Evolutionary conservation across 345 rosid species (phyloP), one percentile per base, ranked within the genome.

Genomic region (Cochlearia excelsa): DNA sequence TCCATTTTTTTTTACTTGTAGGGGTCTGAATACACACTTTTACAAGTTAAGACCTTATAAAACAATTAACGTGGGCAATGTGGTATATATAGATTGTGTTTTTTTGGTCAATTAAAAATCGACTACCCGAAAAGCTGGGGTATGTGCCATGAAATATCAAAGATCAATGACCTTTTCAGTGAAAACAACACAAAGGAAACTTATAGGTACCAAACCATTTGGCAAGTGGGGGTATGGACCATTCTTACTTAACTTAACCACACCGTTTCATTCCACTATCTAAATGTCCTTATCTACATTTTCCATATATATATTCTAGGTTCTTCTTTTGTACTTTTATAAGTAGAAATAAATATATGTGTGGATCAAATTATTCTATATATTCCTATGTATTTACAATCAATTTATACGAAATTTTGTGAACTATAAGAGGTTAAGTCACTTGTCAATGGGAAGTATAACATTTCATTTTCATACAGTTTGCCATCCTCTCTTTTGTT

Each of bases 381-480:
- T 4, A 11, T 55, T 34, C 2, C 4, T 5, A 40, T n/a, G n/a
- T 27, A 23, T 35, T 40, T 11, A 27, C 7, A 34, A 30, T 63
- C 16, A 42, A 16, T 16, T 16, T 43, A 16, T 29, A 5, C 8
- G 26, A 27, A 49, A 26, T 28, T 34, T 49, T 70, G 74, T 70
- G 74, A 50, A 50, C 0, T 8, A 43, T 6, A 63, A 63, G 43
- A 63, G 69, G 65, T 70, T 50, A 50, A 63, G 69, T 62, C 63
- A 42, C 34, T 70, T 70, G 59, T 63, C 37, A 48, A 45, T 7
- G 7, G 33, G 4, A 40, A 28, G 69, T 37, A 16, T 37, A 16
- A 70, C 69, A 50, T 35, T 37, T 70, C 74, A 56, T 29, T 62
- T 62, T 69, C 68, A 33, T 69, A 68, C 68, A 61, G 46, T 63